Base-by-base conservation (phyloP, 805 yeast species). In the Martiniozyma abietophila region DNA sequence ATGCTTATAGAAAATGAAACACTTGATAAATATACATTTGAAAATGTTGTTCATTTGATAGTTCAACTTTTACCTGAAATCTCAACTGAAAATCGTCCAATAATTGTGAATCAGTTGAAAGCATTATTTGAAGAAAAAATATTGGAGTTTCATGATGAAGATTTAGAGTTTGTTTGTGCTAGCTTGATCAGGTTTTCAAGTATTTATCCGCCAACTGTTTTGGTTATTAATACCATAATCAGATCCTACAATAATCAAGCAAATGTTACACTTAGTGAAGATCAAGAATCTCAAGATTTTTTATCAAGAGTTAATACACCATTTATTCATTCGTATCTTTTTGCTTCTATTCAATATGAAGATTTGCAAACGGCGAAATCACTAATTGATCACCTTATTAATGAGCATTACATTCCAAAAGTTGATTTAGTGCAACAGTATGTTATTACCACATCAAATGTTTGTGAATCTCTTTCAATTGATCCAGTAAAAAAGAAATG, bases 341-440 rank as follows among this genome's bases (percentile, higher is more conserved):
- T 42, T 1, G 35, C 37, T n/a, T 36, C 40, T 8, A 33, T 53
- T 9, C 18, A 28, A 7, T 17, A 19, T 3, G 30, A 35, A 7
- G 48, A 52, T 29, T 44, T 52, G 28, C 46, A 40, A 23, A 37
- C 24, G 4, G 42, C 54, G 1, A 32, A 41, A 18, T 28, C 34
- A 10, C 23, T 46, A 10, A 15, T 53, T n/a, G 35, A 41, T 10
- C 14, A 29, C 5, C 27, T 50, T 10, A 24, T 41, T 6, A 23
- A 32, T 4, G 24, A 35, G 7, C 29, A 37, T 4, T 25, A 25
- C 8, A 11, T 38, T 3, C 57, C 58, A 6, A 27, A 41, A 4
- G 11, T 34, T 7, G 25, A 29, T 6, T n/a, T 32, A 2, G 19
- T 48, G 3, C 38, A 40, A 9, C 25, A 36, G 1, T 54, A 54